Base-by-base conservation (phyloP, 306 rosid genomes). In the Cucumis cinereus region DNA sequence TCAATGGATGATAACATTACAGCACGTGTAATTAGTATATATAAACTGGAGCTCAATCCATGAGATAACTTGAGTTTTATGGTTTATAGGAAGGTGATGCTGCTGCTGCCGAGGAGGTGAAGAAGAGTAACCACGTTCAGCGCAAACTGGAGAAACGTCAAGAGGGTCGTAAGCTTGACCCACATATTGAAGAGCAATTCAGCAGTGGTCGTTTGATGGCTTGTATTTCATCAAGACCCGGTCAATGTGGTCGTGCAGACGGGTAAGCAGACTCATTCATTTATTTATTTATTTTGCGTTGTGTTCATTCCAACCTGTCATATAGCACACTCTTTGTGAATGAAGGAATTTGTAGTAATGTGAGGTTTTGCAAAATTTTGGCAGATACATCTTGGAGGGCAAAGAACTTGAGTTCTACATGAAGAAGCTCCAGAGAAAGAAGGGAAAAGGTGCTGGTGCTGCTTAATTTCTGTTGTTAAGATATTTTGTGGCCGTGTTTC, bases 191-290 rank as follows among this genome's bases (percentile, higher is more conserved):
- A 30, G 77, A 72, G 57, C 77, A 72, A 53, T 72, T 72, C 61
- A 53, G 77, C 58, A 50, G 60, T 10, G 77, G 77, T 72, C 77
- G 77, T 49, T 71, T 71, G 41, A 43, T 71, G 76, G 76, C 76
- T 71, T 71, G 57, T 17, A 71, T 71, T 3, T 71, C 77, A 8
- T 72, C 77, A 16, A 49, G 77, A 10, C 77, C 77, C 28, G 74
- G 74, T 13, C 74, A 68, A 68, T 68, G 74, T 41, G 74, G 74
- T 15, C 74, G 74, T 22, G 33, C 74, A 2, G 74, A 68, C 0
- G 74, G 74, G 74, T 68, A 68, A 41, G 54, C 33, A 20, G 35
- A 38, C 22, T 69, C 38, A 30, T 30, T 10, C 2, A 6, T 2
- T 28, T 5, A 2, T 26, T 26, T 33, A 7, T 4, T 30, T 30